Evolutionary conservation across 495 filamentous ascomycete species (phyloP), one percentile per base, ranked within the genome.

Genomic region (Bryoglossum gracile): DNA sequence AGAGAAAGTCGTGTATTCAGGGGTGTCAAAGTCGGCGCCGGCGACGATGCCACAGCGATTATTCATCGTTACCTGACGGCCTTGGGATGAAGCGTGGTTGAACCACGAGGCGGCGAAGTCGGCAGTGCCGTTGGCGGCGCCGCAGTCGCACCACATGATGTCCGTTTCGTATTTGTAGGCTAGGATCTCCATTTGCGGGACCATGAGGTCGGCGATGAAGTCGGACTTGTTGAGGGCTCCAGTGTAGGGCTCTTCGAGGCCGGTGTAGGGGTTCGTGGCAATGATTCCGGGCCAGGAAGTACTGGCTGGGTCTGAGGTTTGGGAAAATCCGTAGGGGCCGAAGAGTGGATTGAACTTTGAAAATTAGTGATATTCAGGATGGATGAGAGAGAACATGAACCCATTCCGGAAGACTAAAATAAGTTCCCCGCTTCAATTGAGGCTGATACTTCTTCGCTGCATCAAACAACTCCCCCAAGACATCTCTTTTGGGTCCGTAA

Each of bases 341-440:
- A 69, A 79, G 36, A 69, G 70, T 0, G 74, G 75, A 50, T 74
- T 70, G 49, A 75, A 77, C 33, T 35, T 35, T 11, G 10, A 3
- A 4, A 35, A 35, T 35, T 16, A 35, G 33, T 11, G 3, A 35
- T 16, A 43, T 24, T 25, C 2, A 4, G 24, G 17, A 22, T 24
- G 2, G 5, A 23, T n/a, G 5, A 14, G 22, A 3, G 5, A 32
- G n/a, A 19, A 5, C 13, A 13, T 17, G 35, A 1, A 36, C 17
- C 76, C 76, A 79, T 56, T 78, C 75, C 0, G 75, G 73, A 3
- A 78, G 64, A n/a, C 66, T 70, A 56, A 68, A 77, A 53, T 79
- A 78, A 0, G 73, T 71, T 2, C 65, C 73, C 5, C 70, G 69
- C 25, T 68, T 64, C 2, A 79, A 62, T 1, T 64, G 45, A 3